Base-by-base conservation (phyloP, 768 basidiomycete genomes). In the Rhizopogon rudus region DNA sequence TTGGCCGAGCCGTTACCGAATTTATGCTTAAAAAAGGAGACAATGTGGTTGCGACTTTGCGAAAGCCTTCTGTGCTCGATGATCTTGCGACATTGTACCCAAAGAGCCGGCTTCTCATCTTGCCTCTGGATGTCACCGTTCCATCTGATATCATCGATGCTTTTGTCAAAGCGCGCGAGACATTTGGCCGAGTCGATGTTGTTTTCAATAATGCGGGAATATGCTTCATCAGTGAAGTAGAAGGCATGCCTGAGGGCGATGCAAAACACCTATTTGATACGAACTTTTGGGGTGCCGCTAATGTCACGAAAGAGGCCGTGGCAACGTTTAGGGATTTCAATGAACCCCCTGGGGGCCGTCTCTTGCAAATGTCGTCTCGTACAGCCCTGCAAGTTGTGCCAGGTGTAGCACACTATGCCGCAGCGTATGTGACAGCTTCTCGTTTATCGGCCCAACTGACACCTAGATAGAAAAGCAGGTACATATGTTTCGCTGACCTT, bases 151-250 rank as follows among this genome's bases (percentile, higher is more conserved):
- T 77, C 49, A 57, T 39, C 8, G 59, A 60, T 6, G 75, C 69
- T 0, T 80, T 80, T 55, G 60, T 57, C 13, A 56, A 59, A 44
- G 70, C 71, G 0, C 56, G 70, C 40, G 61, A 66, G 29, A 60
- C 58, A 13, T 80, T 78, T 61, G 77, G 75, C 5, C 64, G 72
- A 31, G 58, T 78, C 14, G 79, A 80, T 51, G 63, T 79, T 48
- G 77, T 79, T 5, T 71, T 75, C 57, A 78, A 73, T 59, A 80
- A 79, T 55, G 78, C 78, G 57, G 66, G 57, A 40, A 59, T 58
- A 41, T 64, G 57, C 7, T 52, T 71, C 29, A 50, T 71, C 16
- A 64, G 63, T 16, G 75, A 77, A 57, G 63, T 71, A 25, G 78
- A 80, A 61, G 69, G 64, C 16, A 66, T 69, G 54, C 61, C 61